These are phyloP conservation scores for Hsuehochloa calcarea DNA, from an alignment of 176 grass and related monocot species.

Conservation along the genomic window DNA sequence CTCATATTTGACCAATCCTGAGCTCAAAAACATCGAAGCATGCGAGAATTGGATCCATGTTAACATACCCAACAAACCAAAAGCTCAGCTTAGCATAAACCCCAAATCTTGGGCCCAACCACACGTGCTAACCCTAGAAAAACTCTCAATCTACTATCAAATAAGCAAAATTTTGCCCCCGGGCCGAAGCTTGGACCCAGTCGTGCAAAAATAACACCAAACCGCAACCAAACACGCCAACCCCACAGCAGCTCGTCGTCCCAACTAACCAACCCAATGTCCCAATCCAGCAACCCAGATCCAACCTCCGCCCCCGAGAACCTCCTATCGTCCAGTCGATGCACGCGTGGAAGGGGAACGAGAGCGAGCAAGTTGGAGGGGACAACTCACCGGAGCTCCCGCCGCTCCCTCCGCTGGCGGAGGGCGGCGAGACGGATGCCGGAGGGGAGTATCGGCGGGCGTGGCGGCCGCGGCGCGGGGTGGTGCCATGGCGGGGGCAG, in stretches of 20 bases:
- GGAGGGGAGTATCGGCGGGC: constrained; percentile 37
- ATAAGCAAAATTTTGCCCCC: neutral
- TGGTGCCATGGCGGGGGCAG: constrained; percentile 59
- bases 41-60: neutral
- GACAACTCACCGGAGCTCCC: constrained; percentile 41
- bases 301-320: constrained; percentile 1
- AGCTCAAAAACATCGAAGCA: constrained; percentile 1
- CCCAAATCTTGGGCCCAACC: neutral
- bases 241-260: neutral
- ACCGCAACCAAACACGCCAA: neutral
- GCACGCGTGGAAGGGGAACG: neutral
- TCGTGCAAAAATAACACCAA: neutral
- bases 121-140: neutral
- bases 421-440: constrained; percentile 2
- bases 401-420: neutral
- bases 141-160: constrained; percentile 8
- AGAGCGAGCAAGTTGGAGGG: neutral
- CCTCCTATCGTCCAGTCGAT: neutral
- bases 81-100: neutral
- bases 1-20: neutral
- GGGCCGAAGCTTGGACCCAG: constrained; percentile 14
- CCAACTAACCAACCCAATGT: constrained; percentile 11
- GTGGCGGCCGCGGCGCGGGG: constrained; percentile 31
- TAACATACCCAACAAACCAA: neutral
- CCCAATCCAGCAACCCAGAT: constrained; percentile 14